These are phyloP conservation scores for Bolboschoenus planiculmis DNA, from an alignment of 176 grass and related monocot genomes.

Conservation along the genomic window DNA sequence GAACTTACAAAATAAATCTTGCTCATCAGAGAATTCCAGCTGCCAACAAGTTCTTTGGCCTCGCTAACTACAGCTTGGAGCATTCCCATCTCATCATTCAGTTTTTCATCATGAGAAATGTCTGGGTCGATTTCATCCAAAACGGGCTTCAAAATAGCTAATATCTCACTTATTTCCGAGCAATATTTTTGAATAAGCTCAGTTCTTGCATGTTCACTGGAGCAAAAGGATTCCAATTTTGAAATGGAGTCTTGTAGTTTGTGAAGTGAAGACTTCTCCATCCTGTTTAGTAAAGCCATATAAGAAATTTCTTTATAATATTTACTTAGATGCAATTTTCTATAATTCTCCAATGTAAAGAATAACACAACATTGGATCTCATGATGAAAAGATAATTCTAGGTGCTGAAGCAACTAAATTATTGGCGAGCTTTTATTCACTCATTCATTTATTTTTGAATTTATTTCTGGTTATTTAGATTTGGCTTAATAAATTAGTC, in stretches of 20 bases:
- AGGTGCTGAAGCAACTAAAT: background rate
- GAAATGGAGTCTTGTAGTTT: slow-evolving; percentile 37
- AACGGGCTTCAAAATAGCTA: slow-evolving; percentile 44
- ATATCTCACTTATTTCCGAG: slow-evolving; percentile 40
- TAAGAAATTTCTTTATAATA: background rate
- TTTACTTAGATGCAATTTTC: background rate
- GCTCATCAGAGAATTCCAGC: slow-evolving; percentile 79
- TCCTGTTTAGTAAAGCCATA: slow-evolving; percentile 25
- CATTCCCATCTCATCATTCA: slow-evolving; percentile 44
- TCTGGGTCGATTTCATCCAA: slow-evolving; percentile 45
- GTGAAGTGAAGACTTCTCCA: slow-evolving; percentile 28
- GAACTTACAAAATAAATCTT: slow-evolving; percentile 84
- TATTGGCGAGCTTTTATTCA: background rate
- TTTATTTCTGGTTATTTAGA: background rate
- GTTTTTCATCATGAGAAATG: slow-evolving; percentile 48
- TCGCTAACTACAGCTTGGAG: slow-evolving; percentile 52
- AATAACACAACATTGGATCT: background rate
- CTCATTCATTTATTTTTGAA: background rate
- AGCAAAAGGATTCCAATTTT: slow-evolving; percentile 32
- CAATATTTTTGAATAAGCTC: slow-evolving; percentile 54
- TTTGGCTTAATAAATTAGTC: background rate
- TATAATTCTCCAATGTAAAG: background rate
- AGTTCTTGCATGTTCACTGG: slow-evolving; percentile 33
- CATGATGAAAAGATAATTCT: background rate
- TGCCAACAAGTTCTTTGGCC: slow-evolving; percentile 50